A percentile compares a stretch with the other conserved stretches of the same genome.
phyloP scores from a whole-genome alignment of 2,329 filamentous ascomycete species.

The Metarhizium guizhouense region DNA sequence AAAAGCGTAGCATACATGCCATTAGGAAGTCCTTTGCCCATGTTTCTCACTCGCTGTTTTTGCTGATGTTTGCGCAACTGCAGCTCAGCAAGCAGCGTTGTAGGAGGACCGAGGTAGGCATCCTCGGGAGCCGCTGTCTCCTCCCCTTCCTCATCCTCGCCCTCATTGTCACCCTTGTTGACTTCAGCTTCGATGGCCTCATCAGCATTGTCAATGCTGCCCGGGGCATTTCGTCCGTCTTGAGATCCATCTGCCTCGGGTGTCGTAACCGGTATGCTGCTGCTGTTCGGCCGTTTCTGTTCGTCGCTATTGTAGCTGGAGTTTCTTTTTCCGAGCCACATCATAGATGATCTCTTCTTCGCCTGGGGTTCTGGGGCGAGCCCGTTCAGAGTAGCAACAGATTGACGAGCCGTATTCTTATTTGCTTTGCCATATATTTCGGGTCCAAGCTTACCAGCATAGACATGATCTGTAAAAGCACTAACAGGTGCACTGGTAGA shows the following conservation, averaged over 20 bases:
- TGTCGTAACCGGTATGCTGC: constrained; percentile 13
- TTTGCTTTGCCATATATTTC: constrained; percentile 63
- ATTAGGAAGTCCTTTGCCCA: constrained; percentile 52
- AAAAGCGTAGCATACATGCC: constrained; percentile 89
- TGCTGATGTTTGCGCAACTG: constrained; percentile 86
- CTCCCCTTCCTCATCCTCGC: constrained; percentile 34
- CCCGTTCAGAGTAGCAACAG: constrained; percentile 16
- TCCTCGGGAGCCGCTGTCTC: constrained; percentile 39
- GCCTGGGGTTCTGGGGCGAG: constrained; percentile 16
- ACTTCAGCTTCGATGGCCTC: constrained; percentile 7
- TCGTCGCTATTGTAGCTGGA: constrained; percentile 20
- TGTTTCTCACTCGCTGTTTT: constrained; percentile 61
- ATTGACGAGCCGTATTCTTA: constrained; percentile 33
- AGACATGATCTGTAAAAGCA: constrained; percentile 85
- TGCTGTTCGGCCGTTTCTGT: constrained; percentile 14
- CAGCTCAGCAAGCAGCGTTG: constrained; percentile 84
- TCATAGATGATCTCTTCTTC: constrained; percentile 41
- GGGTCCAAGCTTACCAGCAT: constrained; percentile 63
- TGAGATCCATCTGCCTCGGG: constrained; percentile 10
- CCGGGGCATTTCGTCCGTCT: neutral
- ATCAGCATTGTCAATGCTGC: constrained; percentile 7
- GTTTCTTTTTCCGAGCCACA: constrained; percentile 35
- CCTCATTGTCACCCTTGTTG: constrained; percentile 24
- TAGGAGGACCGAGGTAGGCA: constrained; percentile 63
- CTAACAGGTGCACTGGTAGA: constrained; percentile 80